Evolutionary conservation across 352 stramenopile genomes (phyloP).

Genomic region (Phytophthora melonis): DNA sequence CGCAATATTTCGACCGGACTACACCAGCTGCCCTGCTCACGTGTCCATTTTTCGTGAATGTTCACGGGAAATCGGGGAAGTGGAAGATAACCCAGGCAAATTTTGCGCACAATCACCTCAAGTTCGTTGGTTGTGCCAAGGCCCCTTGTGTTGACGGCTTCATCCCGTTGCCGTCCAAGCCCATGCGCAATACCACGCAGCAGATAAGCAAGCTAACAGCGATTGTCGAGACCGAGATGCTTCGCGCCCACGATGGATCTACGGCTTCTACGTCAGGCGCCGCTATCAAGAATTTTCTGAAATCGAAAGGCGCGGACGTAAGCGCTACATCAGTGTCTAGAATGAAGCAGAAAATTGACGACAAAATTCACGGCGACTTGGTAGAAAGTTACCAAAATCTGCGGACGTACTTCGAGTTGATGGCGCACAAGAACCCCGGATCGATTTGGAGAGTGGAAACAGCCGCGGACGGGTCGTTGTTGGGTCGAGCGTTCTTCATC

Average conservation of each 20-base stretch:
- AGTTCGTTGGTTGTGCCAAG: constrained; percentile 2
- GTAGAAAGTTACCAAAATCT: background rate
- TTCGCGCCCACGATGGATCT: too few species aligned
- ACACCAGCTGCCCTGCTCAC: background rate
- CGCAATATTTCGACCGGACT: constrained; percentile 6
- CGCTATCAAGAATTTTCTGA: constrained; percentile 3
- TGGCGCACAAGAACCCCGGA: too few species aligned
- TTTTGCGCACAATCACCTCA: constrained; percentile 14
- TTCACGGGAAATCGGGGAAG: background rate
- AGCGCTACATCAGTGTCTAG: background rate
- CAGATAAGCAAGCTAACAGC: background rate
- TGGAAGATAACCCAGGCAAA: constrained; percentile 18
- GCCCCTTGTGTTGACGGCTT: background rate
- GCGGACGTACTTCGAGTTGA: too few species aligned
- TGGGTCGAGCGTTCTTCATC: too few species aligned
- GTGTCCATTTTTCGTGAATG: constrained; percentile 23
- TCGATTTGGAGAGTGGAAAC: too few species aligned
- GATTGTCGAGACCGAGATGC: too few species aligned
- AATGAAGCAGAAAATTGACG: constrained; percentile 12
- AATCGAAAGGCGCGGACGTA: background rate
- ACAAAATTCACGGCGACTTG: constrained; percentile 10
- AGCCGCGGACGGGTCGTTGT: too few species aligned
- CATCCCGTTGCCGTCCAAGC: background rate
- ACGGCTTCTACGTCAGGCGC: too few species aligned
- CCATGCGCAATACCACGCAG: constrained; percentile 4